Base-by-base conservation (phyloP, 805 yeast genomes). In the Alloascoidea africana region DNA sequence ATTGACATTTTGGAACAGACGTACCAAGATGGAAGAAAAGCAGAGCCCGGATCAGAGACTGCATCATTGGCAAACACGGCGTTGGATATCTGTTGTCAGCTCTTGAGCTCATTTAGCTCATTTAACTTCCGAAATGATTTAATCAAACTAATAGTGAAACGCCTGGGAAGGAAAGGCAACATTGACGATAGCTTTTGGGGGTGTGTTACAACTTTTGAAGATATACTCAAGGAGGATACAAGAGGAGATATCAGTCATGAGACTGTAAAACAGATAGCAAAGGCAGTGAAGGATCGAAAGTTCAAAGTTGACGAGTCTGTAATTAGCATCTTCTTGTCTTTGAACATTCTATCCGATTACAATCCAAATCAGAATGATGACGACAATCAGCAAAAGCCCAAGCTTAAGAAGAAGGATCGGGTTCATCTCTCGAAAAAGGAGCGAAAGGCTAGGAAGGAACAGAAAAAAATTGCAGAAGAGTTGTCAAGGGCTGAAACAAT, bases 381-480 rank as follows among this genome's bases (percentile, higher is more conserved):
- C 27, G 66, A 64, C 35, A 65, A 59, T 17, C 58, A 58, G 14
- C 58, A 59, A 5, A 62, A 57, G 32, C 58, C 60, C 3, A 80
- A 78, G 50, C 38, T 80, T 34, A 75, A 71, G 52, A 89, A 87
- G 63, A 84, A 86, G 55, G 94, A 91, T 54, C 67, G 96, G 47
- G 85, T 84, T 3, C 94, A 87, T 62, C 59, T 89, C 36, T 76
- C 94, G n/a, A 89, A 89, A 54, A 81, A 81, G 56, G 89, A 89
- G 57, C 68, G 82, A 48, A 91, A 91, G 50, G 79, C 74, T 14
- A 70, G 94, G 44, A 87, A 87, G 54, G 97, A 89, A 52, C 65
- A 79, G 49, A 82, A 80, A 48, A 74, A 68, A 46, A 89, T 91
- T 41, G 97, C 89, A 43, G 84, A 82, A 50, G 98, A 91, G 58